Evolutionary conservation across 257 asterid species (phyloP).

Genomic region (Cynanchum wilfordii): DNA sequence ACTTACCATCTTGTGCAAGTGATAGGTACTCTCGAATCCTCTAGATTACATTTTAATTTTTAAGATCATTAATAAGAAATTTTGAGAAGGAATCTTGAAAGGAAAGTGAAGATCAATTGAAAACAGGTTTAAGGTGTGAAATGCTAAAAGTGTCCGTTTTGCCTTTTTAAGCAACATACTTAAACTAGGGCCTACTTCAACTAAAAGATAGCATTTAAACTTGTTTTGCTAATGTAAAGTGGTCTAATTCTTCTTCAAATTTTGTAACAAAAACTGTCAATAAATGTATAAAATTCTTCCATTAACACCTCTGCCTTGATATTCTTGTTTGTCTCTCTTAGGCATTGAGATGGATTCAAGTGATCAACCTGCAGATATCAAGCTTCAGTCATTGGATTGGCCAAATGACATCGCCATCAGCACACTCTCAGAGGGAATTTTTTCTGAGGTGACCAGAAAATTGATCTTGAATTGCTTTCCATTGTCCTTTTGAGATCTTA

Average conservation of each 20-base stretch:
- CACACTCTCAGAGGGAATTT: conserved; percentile 40
- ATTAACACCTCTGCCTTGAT: background rate
- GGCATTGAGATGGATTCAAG: conserved; percentile 34
- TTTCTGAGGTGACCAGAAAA: conserved; percentile 37
- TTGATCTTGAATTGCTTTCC: background rate
- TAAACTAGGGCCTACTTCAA: too few relatives aligned
- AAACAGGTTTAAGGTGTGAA: too few relatives aligned
- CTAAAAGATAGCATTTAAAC: too few relatives aligned
- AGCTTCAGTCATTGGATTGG: conserved; percentile 34
- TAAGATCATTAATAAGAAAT: too few relatives aligned
- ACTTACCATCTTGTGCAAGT: conserved; percentile 60
- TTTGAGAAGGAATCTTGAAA: too few relatives aligned
- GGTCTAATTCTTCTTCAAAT: background rate
- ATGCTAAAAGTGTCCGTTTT: too few relatives aligned
- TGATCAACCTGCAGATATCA: conserved; percentile 25
- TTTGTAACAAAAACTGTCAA: background rate
- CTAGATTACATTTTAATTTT: background rate
- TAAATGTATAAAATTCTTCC: background rate
- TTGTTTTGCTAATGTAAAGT: background rate
- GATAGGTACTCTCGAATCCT: conserved; percentile 39
- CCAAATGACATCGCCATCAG: conserved; percentile 33
- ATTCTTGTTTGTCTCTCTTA: conserved; percentile 17
- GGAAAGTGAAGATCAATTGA: too few relatives aligned
- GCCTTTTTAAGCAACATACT: too few relatives aligned
- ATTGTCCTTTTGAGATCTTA: background rate